These are phyloP conservation scores for Paramyrothecium roridum DNA, from an alignment of 2,329 filamentous ascomycete genomes.

Conservation along the genomic window DNA sequence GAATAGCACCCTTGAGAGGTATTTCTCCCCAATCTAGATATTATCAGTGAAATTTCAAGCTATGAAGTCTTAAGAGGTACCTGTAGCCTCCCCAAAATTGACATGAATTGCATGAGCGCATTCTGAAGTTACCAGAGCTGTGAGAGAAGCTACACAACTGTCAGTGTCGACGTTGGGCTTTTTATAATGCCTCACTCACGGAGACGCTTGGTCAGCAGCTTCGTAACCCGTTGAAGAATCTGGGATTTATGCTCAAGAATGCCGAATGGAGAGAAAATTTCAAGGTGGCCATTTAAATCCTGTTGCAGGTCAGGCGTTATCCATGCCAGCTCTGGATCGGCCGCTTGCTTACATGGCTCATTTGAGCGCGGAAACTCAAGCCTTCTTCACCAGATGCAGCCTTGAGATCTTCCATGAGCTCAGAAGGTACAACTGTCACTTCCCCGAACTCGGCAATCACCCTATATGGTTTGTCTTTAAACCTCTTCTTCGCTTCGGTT, in stretches of 20 bases:
- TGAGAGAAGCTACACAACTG: background rate
- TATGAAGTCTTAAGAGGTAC: background rate
- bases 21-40: background rate
- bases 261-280: background rate
- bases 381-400: background rate
- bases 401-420: slow-evolving; percentile 2
- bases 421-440: background rate
- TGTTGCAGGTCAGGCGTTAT: too few species aligned
- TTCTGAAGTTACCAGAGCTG: background rate
- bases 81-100: background rate
- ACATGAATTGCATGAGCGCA: background rate
- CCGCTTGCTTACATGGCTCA: too few species aligned
- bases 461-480: background rate
- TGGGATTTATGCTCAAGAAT: background rate
- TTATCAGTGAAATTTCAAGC: background rate
- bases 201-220: background rate
- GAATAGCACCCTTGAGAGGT: background rate
- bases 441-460: slow-evolving; percentile 2
- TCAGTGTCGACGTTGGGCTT: background rate
- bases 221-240: background rate
- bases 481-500: background rate
- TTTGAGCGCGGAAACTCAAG: background rate
- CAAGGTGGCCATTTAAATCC: slow-evolving; percentile 3
- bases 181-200: background rate
- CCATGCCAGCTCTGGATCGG: background rate